Conservation (phyloP, 129 eudicot species). For the Gnaphalium uliginosum region DNA sequence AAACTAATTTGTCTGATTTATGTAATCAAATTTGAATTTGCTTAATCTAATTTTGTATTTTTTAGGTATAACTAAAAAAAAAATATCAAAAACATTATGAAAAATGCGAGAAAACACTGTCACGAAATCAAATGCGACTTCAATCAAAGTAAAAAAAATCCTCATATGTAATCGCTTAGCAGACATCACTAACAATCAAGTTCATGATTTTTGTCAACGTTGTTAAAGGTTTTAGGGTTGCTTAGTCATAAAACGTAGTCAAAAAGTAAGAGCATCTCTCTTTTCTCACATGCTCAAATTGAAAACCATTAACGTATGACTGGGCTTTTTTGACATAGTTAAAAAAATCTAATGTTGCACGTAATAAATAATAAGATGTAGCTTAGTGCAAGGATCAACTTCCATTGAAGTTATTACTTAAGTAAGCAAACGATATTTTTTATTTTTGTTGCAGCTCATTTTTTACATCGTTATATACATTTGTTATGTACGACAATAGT, state of each 20-base stretch:
- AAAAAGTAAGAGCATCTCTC: neutral
- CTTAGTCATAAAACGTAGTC: neutral
- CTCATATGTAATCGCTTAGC: neutral
- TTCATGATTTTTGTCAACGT: neutral
- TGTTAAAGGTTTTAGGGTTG: neutral
- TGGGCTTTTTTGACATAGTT: neutral
- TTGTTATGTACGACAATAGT: neutral
- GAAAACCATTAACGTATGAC: conserved; percentile 2
- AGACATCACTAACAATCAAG: neutral
- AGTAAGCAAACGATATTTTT: no score
- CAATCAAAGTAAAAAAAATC: no score
- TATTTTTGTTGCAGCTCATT: neutral
- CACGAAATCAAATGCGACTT: no score
- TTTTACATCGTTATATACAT: no score
- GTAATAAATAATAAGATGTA: neutral
- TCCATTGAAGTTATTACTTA: neutral
- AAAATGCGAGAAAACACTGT: no score
- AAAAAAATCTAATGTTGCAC: neutral
- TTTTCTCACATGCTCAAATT: neutral
- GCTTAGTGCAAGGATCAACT: neutral
- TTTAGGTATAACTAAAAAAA: no score
- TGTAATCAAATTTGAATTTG: no score
- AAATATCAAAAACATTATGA: no score
- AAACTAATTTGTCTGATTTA: no score
- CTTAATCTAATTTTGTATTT: no score